Evolutionary conservation across 108 stramenopile species (phyloP), one percentile per base, ranked within the genome.

Genomic region (Cylindrotheca closterium): DNA sequence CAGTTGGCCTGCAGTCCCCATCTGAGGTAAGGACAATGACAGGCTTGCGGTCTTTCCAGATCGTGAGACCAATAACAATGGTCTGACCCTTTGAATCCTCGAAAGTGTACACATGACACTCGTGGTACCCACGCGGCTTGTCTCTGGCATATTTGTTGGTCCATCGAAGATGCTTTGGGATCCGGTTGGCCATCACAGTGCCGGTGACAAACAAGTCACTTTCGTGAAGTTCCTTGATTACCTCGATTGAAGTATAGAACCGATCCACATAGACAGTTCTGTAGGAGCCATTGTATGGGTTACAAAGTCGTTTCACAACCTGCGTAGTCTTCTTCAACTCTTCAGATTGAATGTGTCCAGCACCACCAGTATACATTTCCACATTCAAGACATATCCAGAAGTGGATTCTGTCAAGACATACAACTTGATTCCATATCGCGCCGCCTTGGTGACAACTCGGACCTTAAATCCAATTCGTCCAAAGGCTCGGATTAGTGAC

Each of bases 261-360:
- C 59, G 42, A 23, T 60, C 59, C 17, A 60, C 21, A 46, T 60
- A 60, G 17, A 60, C 59, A 17, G 45, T 60, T 21, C 59, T 42
- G n/a, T 15, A 47, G 10, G 59, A 22, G 4, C 59, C 59, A 10
- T 15, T 4, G 23, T 22, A 47, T 23, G 15, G 42, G 17, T 42
- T 24, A 8, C 34, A 42, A 4, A 46, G 28, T 12, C 30, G 24
- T 30, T 30, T 7, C 7, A 56, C 55, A 8, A 56, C 19, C 27
- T 56, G 27, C 5, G 19, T 19, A 30, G 28, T 56, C 30, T 56
- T 56, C 29, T 56, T 56, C 55, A 12, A 5, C 24, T 7, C 5
- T 30, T 26, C 55, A 24, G 27, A 56, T 12, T 7, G 8, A n/a
- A 28, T 56, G 5, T 8, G n/a, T n/a, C n/a, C n/a, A n/a, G n/a